Evolutionary conservation across 345 rosid genomes (phyloP).

Genomic region (Nephelium lappaceum): DNA sequence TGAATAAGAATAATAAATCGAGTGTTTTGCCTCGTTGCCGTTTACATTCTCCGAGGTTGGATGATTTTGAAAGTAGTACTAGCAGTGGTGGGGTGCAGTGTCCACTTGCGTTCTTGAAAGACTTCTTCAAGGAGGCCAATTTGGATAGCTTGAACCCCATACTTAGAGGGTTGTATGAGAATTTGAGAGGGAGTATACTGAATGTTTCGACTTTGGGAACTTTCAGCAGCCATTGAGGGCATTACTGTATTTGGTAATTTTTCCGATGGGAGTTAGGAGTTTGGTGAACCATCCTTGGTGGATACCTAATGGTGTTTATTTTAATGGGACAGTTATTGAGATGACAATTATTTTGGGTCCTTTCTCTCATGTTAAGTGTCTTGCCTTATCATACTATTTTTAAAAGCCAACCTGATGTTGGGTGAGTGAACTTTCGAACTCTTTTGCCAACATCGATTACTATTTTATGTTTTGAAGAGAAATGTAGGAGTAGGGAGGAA

Average conservation of each 20-base stretch:
- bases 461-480: background rate
- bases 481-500: background rate
- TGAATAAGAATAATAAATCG: slow-evolving; percentile 27
- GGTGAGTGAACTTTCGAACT: slow-evolving; percentile 78
- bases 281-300: slow-evolving; percentile 91
- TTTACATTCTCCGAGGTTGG: slow-evolving; percentile 66
- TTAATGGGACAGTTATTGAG: slow-evolving; percentile 92
- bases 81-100: too few species aligned
- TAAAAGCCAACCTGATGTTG: slow-evolving; percentile 96
- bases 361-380: slow-evolving; percentile 90
- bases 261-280: slow-evolving; percentile 80
- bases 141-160: slow-evolving; percentile 79
- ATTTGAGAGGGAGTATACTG: slow-evolving; percentile 79
- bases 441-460: background rate
- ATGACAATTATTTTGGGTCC: slow-evolving; percentile 97
- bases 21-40: slow-evolving; percentile 60
- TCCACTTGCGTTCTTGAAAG: slow-evolving; percentile 57
- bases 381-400: slow-evolving; percentile 78
- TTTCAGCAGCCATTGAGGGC: slow-evolving; percentile 90
- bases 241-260: slow-evolving; percentile 64
- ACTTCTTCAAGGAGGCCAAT: slow-evolving; percentile 77
- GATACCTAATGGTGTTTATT: slow-evolving; percentile 83
- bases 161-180: slow-evolving; percentile 80
- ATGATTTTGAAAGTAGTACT: slow-evolving; percentile 51
- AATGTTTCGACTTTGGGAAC: slow-evolving; percentile 75